phyloP scores from a whole-genome alignment of 805 yeast species.

The Tetrapisispora iriomotensis region DNA sequence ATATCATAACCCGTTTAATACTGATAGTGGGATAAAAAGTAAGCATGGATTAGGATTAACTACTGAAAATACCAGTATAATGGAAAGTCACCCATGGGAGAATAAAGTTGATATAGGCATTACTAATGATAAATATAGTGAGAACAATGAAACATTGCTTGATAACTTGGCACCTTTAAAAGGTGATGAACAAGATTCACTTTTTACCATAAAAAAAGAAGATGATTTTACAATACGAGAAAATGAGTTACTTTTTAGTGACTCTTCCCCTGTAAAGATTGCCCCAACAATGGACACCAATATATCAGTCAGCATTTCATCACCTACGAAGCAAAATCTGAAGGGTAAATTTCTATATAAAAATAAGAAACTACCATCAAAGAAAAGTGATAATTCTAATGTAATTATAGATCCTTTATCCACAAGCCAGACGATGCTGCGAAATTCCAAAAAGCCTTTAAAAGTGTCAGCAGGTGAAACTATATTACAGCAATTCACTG shows the following conservation, averaged over 20 bases:
- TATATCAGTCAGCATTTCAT: neutral
- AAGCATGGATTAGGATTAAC: no score
- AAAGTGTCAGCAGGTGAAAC: no score
- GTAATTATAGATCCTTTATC: neutral
- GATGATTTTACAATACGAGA: neutral
- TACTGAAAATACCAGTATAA: no score
- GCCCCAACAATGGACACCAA: neutral
- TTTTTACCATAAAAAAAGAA: neutral
- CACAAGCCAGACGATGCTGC: neutral
- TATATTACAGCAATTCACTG: no score
- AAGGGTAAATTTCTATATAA: neutral
- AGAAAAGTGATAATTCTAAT: neutral
- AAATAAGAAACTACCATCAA: neutral
- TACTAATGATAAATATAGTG: neutral
- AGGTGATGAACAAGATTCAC: no score
- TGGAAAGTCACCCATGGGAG: no score
- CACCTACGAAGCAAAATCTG: slow-evolving; percentile 1
- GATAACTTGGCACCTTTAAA: neutral
- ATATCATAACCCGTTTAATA: neutral
- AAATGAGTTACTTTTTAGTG: neutral
- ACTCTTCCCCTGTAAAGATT: neutral
- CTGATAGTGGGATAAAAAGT: no score
- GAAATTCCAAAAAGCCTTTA: no score
- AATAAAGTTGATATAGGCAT: neutral
- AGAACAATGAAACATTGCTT: neutral